Percentiles rank a stretch among this genome's conserved stretches.
Conservation (phyloP, 2,329 filamentous ascomycete genomes). For the Epichloe glyceriae region DNA sequence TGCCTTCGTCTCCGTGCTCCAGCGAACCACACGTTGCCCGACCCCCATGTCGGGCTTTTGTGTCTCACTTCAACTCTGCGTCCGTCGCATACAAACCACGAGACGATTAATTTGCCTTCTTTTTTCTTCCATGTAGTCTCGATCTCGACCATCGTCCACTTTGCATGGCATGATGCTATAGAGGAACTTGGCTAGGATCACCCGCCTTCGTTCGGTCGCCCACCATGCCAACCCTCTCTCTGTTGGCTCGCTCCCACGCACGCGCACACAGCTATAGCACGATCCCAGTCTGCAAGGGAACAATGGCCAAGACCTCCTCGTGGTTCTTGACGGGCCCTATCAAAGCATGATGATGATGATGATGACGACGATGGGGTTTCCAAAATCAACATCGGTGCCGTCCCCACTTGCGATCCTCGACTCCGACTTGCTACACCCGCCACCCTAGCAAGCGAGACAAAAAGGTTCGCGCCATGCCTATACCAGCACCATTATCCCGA, state of each 20-base stretch:
- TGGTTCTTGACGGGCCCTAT: neutral
- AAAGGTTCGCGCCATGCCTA: constrained; percentile 5
- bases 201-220: neutral
- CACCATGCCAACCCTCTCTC: neutral
- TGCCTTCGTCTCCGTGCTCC: neutral
- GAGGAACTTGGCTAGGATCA: neutral
- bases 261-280: neutral
- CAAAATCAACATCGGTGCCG: neutral
- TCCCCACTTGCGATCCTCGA: neutral
- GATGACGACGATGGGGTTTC: neutral
- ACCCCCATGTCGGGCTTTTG: constrained; percentile 5
- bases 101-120: neutral
- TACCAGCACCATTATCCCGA: constrained; percentile 1
- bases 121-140: neutral
- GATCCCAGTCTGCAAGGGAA: constrained; percentile 1
- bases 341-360: constrained; percentile 1
- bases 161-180: neutral
- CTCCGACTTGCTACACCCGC: constrained; percentile 2
- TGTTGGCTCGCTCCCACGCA: neutral
- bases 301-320: constrained; percentile 2
- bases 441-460: constrained; percentile 6
- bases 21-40: constrained; percentile 3
- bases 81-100: constrained; percentile 6
- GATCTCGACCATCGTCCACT: neutral
- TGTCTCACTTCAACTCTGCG: constrained; percentile 8